phyloP scores from a whole-genome alignment of 176 grass and related monocot genomes.

The Thinopyrum elongatum region DNA sequence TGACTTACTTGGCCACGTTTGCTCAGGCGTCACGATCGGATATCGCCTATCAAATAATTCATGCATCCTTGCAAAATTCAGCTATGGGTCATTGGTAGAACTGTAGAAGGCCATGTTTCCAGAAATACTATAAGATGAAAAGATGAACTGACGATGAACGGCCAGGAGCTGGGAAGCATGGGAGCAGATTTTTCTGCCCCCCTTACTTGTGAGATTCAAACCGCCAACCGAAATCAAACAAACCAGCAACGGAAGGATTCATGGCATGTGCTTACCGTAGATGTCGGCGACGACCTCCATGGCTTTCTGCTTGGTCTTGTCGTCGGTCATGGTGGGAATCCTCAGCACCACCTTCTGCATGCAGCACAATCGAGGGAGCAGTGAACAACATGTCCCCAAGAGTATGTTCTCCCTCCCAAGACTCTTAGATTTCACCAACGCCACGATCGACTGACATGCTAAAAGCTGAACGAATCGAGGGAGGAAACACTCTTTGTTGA shows the following conservation, averaged over 20 bases:
- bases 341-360: slow-evolving; percentile 73
- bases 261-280: slow-evolving; percentile 30
- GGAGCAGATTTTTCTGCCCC: too few species aligned
- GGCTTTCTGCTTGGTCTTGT: slow-evolving; percentile 81
- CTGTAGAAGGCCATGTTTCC: too few species aligned
- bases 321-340: slow-evolving; percentile 72
- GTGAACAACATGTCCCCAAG: neutral
- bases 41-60: neutral
- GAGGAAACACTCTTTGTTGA: neutral
- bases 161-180: neutral
- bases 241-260: neutral
- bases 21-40: neutral
- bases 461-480: neutral
- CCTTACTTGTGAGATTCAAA: neutral
- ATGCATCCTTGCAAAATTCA: neutral
- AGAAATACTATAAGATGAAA: too few species aligned
- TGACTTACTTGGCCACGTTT: neutral
- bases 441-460: neutral
- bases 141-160: too few species aligned
- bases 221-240: neutral
- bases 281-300: slow-evolving; percentile 82
- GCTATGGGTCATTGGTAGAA: too few species aligned
- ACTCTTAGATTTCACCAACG: neutral
- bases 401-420: neutral
- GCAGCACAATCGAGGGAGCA: neutral